Conservation (phyloP, 1,284 basidiomycete genomes). For the Trametes pubescens region DNA sequence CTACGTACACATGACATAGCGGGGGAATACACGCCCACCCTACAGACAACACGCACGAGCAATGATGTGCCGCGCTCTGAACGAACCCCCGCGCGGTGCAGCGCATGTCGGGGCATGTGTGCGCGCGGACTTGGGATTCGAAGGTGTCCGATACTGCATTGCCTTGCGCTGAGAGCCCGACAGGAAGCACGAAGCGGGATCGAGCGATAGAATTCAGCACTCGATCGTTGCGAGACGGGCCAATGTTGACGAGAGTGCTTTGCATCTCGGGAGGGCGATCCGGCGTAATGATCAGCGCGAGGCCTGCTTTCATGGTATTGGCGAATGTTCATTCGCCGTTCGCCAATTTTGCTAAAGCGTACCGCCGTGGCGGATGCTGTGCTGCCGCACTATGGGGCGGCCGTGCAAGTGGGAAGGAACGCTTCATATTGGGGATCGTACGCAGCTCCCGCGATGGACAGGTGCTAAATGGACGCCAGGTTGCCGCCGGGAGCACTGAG, state of each 20-base stretch:
- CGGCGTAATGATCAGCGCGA: slow-evolving; percentile 17
- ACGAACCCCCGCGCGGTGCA: background rate
- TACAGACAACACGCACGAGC: background rate
- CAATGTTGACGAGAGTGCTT: background rate
- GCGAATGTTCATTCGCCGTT: slow-evolving; percentile 1
- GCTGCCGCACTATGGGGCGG: slow-evolving; percentile 4
- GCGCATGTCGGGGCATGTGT: slow-evolving; percentile 2
- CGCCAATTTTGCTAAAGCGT: slow-evolving; percentile 7
- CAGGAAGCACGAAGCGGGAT: background rate
- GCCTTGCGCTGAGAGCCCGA: slow-evolving; percentile 1
- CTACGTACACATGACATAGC: slow-evolving; percentile 27
- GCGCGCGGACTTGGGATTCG: slow-evolving; percentile 1
- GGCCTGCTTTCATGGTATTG: slow-evolving; percentile 7
- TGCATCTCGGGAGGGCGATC: slow-evolving; percentile 15
- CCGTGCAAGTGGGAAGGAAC: slow-evolving; percentile 2
- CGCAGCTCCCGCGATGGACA: slow-evolving; percentile 17
- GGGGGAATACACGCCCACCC: background rate
- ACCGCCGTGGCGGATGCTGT: slow-evolving; percentile 15
- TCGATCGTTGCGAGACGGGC: slow-evolving; percentile 1
- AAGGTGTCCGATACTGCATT: too few relatives aligned
- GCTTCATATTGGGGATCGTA: slow-evolving; percentile 5
- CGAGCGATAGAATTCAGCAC: background rate
- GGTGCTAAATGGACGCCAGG: background rate
- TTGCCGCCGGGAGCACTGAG: slow-evolving; percentile 15
- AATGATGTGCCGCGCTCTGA: background rate